These are phyloP conservation scores for Aspergillus pseudotamarii DNA, from an alignment of 2,329 filamentous ascomycete genomes.

Conservation along the genomic window DNA sequence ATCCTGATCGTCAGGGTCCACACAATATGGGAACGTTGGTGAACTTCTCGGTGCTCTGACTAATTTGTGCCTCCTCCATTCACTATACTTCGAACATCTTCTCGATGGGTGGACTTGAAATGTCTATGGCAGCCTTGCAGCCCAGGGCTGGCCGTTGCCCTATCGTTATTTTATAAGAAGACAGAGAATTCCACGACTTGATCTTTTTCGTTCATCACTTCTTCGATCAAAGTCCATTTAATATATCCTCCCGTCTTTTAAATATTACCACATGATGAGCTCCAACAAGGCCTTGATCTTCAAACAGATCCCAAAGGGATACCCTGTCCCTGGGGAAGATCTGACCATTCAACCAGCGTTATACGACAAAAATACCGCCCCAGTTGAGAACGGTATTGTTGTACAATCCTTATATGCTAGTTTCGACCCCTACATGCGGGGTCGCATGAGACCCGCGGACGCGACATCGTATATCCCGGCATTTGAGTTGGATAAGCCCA, in stretches of 20 bases:
- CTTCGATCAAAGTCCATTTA: neutral
- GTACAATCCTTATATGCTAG: conserved; percentile 73
- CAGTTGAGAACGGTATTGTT: conserved; percentile 67
- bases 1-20: neutral
- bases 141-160: neutral
- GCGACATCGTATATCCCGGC: conserved; percentile 69
- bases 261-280: neutral
- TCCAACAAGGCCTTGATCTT: conserved; percentile 75
- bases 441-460: conserved; percentile 69
- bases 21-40: neutral
- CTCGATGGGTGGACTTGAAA: neutral
- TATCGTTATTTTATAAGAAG: neutral
- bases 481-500: conserved; percentile 64
- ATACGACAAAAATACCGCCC: conserved; percentile 62
- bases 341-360: conserved; percentile 66
- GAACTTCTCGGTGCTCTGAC: neutral
- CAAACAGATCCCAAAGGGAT: conserved; percentile 67
- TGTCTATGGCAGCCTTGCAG: neutral
- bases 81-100: neutral
- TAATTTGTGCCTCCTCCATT: neutral
- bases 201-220: neutral
- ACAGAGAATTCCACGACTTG: neutral
- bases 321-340: conserved; percentile 71
- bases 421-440: conserved; percentile 83
- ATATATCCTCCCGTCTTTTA: neutral